Conservation (phyloP, 1,139 yeast genomes). For the Taphrina communis region DNA sequence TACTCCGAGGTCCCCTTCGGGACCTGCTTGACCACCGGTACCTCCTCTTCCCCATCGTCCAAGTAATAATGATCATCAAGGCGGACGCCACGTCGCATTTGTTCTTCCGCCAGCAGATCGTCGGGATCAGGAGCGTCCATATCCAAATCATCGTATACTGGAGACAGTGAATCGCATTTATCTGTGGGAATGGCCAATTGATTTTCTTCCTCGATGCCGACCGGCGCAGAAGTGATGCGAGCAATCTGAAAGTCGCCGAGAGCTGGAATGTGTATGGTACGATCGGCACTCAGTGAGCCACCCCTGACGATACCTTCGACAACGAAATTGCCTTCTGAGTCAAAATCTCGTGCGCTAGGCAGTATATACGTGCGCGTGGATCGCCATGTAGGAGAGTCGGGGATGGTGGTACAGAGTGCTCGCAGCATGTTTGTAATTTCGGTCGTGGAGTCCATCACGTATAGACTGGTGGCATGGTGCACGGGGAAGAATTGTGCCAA, state of each 20-base stretch:
- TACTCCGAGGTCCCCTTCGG: conserved; percentile 93
- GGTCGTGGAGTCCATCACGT: conserved; percentile 67
- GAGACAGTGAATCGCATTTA: conserved; percentile 68
- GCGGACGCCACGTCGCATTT: conserved; percentile 61
- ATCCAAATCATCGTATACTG: conserved; percentile 52
- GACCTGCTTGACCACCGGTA: conserved; percentile 56
- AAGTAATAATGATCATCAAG: conserved; percentile 74
- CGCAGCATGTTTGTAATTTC: conserved; percentile 78
- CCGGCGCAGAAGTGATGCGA: conserved; percentile 59
- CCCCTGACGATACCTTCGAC: conserved; percentile 90
- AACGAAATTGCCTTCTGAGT: conserved; percentile 55
- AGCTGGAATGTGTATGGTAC: conserved; percentile 84
- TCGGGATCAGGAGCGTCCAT: conserved; percentile 56
- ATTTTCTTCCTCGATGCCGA: conserved; percentile 46
- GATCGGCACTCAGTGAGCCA: conserved; percentile 74
- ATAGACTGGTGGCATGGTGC: conserved; percentile 49
- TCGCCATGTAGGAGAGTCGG: conserved; percentile 87
- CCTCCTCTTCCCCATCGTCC: conserved; percentile 53
- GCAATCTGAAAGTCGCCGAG: conserved; percentile 85
- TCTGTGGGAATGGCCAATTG: conserved; percentile 57
- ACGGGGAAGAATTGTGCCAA: conserved; percentile 84
- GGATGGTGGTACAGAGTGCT: conserved; percentile 80
- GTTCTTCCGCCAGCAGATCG: conserved; percentile 54
- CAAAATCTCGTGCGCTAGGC: conserved; percentile 67
- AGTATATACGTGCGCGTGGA: conserved; percentile 85